Evolutionary conservation across 495 filamentous ascomycete species (phyloP).

Genomic region (Platismatia glauca): DNA sequence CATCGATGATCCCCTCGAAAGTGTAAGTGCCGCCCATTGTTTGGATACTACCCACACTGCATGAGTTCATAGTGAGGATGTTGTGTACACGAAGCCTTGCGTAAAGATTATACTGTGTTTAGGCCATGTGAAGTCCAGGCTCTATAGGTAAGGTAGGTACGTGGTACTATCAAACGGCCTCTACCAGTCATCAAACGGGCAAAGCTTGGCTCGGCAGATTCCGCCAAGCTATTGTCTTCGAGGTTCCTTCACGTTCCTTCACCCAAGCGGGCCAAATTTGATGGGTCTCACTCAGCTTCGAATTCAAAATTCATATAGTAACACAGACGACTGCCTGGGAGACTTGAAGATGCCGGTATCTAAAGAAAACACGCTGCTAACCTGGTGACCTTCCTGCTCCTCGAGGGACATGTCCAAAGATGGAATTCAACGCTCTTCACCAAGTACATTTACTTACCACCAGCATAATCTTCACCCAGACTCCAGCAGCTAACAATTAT

Average conservation of each 20-base stretch:
- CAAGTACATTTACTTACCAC: constrained; percentile 11
- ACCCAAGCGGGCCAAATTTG: too few relatives aligned
- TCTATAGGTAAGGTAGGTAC: neutral
- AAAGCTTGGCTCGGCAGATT: neutral
- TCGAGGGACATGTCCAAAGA: constrained; percentile 19
- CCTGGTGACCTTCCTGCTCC: neutral
- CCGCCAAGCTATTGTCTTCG: neutral
- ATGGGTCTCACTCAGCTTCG: neutral
- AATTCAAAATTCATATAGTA: too few relatives aligned
- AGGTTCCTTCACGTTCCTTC: too few relatives aligned
- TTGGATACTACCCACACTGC: neutral
- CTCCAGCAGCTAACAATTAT: neutral
- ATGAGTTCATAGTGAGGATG: neutral
- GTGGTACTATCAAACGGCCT: too few relatives aligned
- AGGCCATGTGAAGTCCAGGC: neutral
- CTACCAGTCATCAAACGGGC: neutral
- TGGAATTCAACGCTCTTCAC: constrained; percentile 16
- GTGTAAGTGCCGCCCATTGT: neutral
- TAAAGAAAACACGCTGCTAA: neutral
- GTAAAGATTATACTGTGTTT: neutral
- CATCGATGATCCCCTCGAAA: neutral
- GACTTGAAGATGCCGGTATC: constrained; percentile 3
- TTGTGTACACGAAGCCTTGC: neutral
- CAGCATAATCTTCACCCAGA: neutral
- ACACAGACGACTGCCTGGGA: too few relatives aligned